These are phyloP conservation scores for Wallacemonas sp. DNA, from an alignment of 208 protist species.

Conservation along the genomic window DNA sequence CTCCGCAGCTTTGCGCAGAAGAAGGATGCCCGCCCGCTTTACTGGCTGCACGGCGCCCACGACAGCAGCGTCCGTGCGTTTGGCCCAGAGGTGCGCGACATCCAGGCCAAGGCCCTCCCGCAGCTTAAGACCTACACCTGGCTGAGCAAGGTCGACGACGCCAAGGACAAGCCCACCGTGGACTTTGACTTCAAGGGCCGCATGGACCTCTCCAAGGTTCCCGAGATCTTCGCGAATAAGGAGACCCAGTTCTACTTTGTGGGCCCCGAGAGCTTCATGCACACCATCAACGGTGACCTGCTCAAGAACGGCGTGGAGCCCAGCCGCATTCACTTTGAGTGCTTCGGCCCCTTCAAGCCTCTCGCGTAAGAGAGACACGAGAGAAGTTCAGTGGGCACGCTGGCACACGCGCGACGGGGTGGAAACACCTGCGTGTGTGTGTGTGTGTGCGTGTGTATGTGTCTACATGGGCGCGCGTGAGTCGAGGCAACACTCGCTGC, in stretches of 20 bases:
- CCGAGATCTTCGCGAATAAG: constrained; percentile 12
- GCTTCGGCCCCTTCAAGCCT: constrained; percentile 39
- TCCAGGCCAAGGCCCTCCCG: constrained; percentile 20
- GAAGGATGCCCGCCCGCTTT: constrained; percentile 24
- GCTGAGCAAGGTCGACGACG: constrained; percentile 19
- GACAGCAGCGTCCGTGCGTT: constrained; percentile 29
- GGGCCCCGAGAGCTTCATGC: constrained; percentile 35
- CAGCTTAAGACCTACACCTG: constrained; percentile 32
- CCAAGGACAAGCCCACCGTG: constrained; percentile 23
- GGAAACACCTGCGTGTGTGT: too few species aligned
- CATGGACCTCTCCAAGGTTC: constrained; percentile 29
- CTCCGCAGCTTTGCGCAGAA: constrained; percentile 29
- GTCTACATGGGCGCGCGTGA: too few species aligned
- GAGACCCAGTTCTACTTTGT: constrained; percentile 34
- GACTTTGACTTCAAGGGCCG: constrained; percentile 38
- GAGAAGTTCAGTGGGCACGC: too few species aligned
- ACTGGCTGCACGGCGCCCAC: constrained; percentile 38
- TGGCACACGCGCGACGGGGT: too few species aligned
- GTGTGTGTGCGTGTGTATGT: too few species aligned
- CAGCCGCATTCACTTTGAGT: constrained; percentile 36
- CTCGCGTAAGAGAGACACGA: constrained; percentile 10
- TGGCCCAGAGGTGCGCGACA: constrained; percentile 20
- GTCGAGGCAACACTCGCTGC: too few species aligned
- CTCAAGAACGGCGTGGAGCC: constrained; percentile 8
- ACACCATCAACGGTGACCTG: constrained; percentile 24